Evolutionary conservation across 495 filamentous ascomycete species (phyloP).

Genomic region (Neurospora sp.): DNA sequence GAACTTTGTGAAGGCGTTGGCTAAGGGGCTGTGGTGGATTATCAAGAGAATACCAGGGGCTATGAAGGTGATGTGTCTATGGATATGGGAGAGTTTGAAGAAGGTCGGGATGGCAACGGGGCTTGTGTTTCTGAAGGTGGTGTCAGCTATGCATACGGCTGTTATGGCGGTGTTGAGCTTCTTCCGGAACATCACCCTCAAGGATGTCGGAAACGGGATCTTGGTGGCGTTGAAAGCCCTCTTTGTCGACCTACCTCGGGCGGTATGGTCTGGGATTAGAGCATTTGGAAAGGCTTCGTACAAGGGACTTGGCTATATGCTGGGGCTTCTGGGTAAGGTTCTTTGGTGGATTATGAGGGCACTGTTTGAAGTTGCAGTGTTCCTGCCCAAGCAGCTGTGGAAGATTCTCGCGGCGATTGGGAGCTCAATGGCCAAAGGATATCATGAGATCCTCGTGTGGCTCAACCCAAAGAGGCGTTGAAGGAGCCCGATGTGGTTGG

Average conservation of each 20-base stretch:
- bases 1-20: conserved; percentile 6
- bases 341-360: conserved; percentile 16
- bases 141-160: conserved; percentile 28
- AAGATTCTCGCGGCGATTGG: conserved; percentile 22
- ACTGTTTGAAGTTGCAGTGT: conserved; percentile 20
- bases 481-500: not conserved
- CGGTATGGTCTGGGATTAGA: conserved; percentile 16
- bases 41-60: conserved; percentile 23
- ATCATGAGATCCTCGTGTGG: conserved; percentile 30
- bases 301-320: conserved; percentile 17
- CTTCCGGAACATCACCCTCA: conserved; percentile 28
- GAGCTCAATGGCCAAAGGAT: conserved; percentile 22
- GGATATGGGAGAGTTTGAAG: conserved; percentile 25
- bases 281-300: conserved; percentile 13
- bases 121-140: conserved; percentile 14
- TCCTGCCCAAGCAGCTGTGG: conserved; percentile 25
- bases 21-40: conserved; percentile 9
- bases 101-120: conserved; percentile 17
- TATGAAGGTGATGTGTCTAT: conserved; percentile 15
- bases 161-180: conserved; percentile 23
- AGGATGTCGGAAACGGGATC: conserved; percentile 29
- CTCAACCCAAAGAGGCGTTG: conserved; percentile 27
- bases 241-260: conserved; percentile 23
- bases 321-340: conserved; percentile 21
- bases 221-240: conserved; percentile 18